These are phyloP conservation scores for Pseudocohnilembus persalinus DNA, from an alignment of 169 alveolate species.

Conservation along the genomic window DNA sequence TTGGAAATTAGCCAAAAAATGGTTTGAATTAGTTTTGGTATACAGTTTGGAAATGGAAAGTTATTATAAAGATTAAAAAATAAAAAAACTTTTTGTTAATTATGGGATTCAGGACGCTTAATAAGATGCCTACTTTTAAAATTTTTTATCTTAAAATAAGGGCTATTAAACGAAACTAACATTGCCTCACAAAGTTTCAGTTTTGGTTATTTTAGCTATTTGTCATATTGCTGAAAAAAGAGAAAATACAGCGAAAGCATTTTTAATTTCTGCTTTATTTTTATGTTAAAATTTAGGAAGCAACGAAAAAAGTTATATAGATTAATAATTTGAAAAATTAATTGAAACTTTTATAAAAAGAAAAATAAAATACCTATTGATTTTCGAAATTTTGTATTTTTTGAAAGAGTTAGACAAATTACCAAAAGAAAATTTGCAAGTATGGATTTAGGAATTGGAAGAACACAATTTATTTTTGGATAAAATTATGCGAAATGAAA, in stretches of 20 bases:
- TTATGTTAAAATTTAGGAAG: no score
- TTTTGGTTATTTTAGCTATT: neutral
- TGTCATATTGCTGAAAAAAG: neutral
- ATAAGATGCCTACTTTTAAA: neutral
- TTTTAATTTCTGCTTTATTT: neutral
- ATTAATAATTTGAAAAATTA: neutral
- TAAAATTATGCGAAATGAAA: no score
- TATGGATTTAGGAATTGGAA: no score
- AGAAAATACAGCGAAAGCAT: neutral
- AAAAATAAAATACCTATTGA: neutral
- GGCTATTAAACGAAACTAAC: neutral
- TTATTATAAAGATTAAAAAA: no score
- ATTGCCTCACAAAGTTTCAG: neutral
- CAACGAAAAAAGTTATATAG: neutral
- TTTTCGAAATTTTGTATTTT: neutral
- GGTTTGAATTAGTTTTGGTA: neutral
- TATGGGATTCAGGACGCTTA: neutral
- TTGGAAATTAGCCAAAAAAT: neutral
- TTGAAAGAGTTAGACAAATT: neutral
- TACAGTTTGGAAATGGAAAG: neutral
- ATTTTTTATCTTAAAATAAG: no score
- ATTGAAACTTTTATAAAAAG: neutral
- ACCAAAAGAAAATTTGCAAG: neutral
- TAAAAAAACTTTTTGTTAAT: neutral
- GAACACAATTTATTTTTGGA: no score